Evolutionary conservation across 768 basidiomycete species (phyloP), one percentile per base, ranked within the genome.

Genomic region (Fistulinella prunicolor): DNA sequence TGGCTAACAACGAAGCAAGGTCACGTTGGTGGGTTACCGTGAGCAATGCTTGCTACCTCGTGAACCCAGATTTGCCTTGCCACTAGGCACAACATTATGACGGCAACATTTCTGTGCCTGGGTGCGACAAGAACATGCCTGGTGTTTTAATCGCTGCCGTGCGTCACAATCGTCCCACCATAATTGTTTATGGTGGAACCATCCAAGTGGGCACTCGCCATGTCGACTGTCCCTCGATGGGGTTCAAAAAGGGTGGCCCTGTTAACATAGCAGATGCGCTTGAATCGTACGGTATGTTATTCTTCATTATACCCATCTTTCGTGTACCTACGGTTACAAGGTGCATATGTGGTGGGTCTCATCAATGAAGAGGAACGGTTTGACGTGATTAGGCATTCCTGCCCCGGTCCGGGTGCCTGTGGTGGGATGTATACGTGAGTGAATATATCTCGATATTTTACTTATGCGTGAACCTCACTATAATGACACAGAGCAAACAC

Each of bases 91-190:
- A 93, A 72, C 82, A 90, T 59, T 92, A 93, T 57, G 91, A 94
- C 51, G 90, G 81, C 12, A 90, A 91, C 59, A 89, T 93, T 56
- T 81, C 86, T 6, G 77, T 92, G 44, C 91, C 91, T 16, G 89
- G 90, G 47, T 93, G 90, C 55, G 90, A 93, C 68, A 93, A 93
- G 72, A 93, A 93, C 62, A 92, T 93, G 91, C 90, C 90, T 9
- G 91, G 89, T 16, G 88, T 85, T 61, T 74, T 91, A 47, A 89
- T 94, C 62, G 91, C 91, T 14, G 90, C 90, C 1, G 86, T 74
- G 32, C 82, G 91, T 43, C 86, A 91, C 70, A 93, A 94, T 61
- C 79, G 90, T 6, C 91, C 91, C 2, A 92, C 91, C 2, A 81
- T 94, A 59, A 85, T 92, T 46, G 77, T 94, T 12, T 94, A 93